A percentile compares a stretch with the other conserved stretches of the same genome.
Conservation (phyloP, 2,329 filamentous ascomycete species). For the Trichoderma polysporum region DNA sequence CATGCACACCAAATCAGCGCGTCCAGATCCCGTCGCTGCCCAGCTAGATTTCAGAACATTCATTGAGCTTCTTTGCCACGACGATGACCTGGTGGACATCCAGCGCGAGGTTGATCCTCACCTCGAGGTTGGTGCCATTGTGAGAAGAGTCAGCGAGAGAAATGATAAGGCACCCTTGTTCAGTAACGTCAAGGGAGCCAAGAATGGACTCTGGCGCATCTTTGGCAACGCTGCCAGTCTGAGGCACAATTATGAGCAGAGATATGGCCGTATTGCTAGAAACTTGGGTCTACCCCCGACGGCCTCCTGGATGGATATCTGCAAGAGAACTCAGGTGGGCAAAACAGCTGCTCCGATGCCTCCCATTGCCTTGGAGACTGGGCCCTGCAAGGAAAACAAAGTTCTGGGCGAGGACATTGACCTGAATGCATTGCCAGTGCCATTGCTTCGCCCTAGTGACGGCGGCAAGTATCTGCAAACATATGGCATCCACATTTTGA, state of each 20-base stretch:
- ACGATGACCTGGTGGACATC: neutral
- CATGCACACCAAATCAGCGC: no score
- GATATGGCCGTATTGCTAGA: neutral
- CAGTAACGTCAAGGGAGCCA: neutral
- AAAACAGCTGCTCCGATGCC: neutral
- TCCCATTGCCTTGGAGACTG: neutral
- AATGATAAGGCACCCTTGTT: neutral
- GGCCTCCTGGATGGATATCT: no score
- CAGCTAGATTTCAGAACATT: neutral
- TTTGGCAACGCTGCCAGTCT: neutral
- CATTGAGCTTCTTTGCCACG: neutral
- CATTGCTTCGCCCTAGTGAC: neutral
- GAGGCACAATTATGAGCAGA: neutral
- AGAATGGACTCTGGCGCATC: neutral
- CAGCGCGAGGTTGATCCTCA: neutral
- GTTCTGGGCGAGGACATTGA: neutral
- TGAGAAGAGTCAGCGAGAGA: neutral
- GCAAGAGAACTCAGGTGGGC: no score
- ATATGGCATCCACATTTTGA: neutral
- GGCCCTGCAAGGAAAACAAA: neutral
- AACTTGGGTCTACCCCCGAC: neutral
- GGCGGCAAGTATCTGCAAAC: neutral
- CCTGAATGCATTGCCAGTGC: neutral
- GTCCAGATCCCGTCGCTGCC: neutral
- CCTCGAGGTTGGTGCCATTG: neutral